A percentile compares a stretch with the other conserved stretches of the same genome.
These are phyloP conservation scores for Alternaria triticina DNA, from an alignment of 2,329 filamentous ascomycete genomes.

Conservation along the genomic window DNA sequence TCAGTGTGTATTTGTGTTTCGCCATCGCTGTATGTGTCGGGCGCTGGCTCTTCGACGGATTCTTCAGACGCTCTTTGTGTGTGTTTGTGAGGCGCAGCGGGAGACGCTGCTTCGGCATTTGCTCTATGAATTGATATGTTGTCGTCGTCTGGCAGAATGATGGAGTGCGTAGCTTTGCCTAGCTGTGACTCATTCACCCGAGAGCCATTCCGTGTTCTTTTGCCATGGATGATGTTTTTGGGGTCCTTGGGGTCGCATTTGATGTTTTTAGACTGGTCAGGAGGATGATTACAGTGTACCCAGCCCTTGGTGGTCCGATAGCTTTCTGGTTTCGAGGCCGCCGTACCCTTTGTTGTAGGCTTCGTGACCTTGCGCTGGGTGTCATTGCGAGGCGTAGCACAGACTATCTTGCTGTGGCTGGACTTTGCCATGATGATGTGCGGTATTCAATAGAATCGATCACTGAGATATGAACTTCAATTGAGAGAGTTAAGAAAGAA, in stretches of 20 bases:
- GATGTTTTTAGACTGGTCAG: not conserved
- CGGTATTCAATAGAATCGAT: not conserved
- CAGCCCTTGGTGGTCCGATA: not conserved
- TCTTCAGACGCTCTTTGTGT: fast-evolving
- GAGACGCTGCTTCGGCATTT: not conserved
- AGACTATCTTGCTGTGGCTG: not conserved
- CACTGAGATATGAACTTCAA: not conserved
- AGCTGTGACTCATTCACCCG: not conserved
- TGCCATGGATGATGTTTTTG: not conserved
- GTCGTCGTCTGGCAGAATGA: not conserved
- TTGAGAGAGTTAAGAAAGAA: not conserved
- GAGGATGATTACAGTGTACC: not conserved
- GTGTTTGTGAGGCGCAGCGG: not conserved
- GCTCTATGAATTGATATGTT: not conserved
- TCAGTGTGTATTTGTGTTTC: not conserved
- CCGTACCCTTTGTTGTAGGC: not conserved
- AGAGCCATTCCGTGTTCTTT: not conserved
- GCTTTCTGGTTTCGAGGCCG: not conserved
- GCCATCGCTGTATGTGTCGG: not conserved
- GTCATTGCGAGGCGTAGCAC: not conserved
- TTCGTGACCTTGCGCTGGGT: not conserved
- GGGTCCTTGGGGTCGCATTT: not conserved
- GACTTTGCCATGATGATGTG: not conserved
- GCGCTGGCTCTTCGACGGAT: not conserved
- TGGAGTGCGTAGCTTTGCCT: not conserved